Percentiles rank a stretch among this genome's conserved stretches.
phyloP scores from a whole-genome alignment of 2,329 filamentous ascomycete species.

The Sclerotinia sclerotiorum region DNA sequence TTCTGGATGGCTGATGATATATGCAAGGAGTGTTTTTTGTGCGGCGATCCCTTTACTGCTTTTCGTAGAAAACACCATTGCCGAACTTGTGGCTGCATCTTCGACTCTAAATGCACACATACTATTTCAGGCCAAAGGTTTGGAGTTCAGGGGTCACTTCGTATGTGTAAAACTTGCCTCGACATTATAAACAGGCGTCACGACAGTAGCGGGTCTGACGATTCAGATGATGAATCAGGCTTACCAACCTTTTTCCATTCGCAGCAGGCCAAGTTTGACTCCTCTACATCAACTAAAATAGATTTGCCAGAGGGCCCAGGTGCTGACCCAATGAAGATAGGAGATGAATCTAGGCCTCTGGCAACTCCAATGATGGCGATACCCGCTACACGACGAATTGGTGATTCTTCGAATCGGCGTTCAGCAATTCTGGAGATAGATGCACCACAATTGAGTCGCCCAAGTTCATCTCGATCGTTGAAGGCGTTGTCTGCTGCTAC shows the following conservation, averaged over 20 bases:
- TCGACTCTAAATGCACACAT: conserved; percentile 92
- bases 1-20: conserved; percentile 99
- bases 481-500: conserved; percentile 65
- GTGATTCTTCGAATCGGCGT: conserved; percentile 76
- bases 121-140: conserved; percentile 87
- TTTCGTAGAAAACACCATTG: conserved; percentile 97
- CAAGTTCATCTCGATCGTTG: conserved; percentile 88
- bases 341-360: conserved; percentile 51
- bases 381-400: conserved; percentile 62
- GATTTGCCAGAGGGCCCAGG: conserved; percentile 43
- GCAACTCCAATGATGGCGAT: conserved; percentile 72
- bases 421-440: conserved; percentile 92
- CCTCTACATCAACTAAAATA: conserved; percentile 43
- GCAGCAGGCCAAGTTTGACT: conserved; percentile 49
- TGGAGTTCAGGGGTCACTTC: conserved; percentile 77
- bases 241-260: conserved; percentile 62
- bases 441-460: conserved; percentile 76
- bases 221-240: conserved; percentile 76
- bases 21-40: conserved; percentile 94
- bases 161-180: conserved; percentile 92
- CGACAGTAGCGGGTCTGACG: conserved; percentile 82
- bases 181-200: conserved; percentile 87
- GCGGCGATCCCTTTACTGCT: conserved; percentile 84
- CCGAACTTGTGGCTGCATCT: conserved; percentile 94
- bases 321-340: conserved; percentile 40